A percentile compares a stretch with the other conserved stretches of the same genome.
These are phyloP conservation scores for Suillus variegatus DNA, from an alignment of 768 basidiomycete species.

Conservation along the genomic window DNA sequence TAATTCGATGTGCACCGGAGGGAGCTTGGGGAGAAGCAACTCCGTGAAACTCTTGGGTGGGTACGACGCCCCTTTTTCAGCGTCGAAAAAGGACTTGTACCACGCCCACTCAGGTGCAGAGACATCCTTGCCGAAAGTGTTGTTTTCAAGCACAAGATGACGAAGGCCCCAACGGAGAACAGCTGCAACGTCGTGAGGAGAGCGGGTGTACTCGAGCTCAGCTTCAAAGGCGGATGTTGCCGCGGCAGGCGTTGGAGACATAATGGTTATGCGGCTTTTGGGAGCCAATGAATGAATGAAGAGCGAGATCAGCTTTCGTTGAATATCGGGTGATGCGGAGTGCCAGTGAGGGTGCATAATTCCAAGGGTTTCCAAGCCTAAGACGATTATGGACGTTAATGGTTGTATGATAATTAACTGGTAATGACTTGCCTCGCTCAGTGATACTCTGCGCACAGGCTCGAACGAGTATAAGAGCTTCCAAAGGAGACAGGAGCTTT, in stretches of 20 bases:
- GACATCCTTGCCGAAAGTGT: conserved; percentile 55
- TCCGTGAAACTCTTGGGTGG: conserved; percentile 65
- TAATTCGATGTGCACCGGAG: conserved; percentile 57
- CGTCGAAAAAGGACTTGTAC: conserved; percentile 64
- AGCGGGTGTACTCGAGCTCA: conserved; percentile 64
- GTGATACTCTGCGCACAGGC: conserved; percentile 69
- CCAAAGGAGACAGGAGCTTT: conserved; percentile 58
- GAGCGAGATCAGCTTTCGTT: conserved; percentile 65
- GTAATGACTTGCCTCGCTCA: conserved; percentile 54
- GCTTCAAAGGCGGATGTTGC: conserved; percentile 57
- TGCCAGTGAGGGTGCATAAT: conserved; percentile 88
- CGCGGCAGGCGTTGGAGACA: conserved; percentile 51
- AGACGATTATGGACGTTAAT: conserved; percentile 2
- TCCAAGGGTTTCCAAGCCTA: conserved; percentile 80
- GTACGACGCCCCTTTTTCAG: conserved; percentile 61
- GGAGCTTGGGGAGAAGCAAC: conserved; percentile 59
- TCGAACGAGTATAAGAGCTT: conserved; percentile 64
- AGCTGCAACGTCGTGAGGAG: conserved; percentile 77
- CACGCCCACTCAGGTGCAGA: conserved; percentile 55
- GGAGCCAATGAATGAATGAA: conserved; percentile 67
- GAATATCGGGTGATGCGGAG: conserved; percentile 69
- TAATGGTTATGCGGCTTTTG: conserved; percentile 45
- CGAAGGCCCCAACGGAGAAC: conserved; percentile 82
- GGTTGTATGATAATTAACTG: conserved; percentile 11
- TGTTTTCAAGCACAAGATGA: conserved; percentile 64